Base-by-base conservation (phyloP, 1,284 basidiomycete genomes). In the Hymenochaete sp. region DNA sequence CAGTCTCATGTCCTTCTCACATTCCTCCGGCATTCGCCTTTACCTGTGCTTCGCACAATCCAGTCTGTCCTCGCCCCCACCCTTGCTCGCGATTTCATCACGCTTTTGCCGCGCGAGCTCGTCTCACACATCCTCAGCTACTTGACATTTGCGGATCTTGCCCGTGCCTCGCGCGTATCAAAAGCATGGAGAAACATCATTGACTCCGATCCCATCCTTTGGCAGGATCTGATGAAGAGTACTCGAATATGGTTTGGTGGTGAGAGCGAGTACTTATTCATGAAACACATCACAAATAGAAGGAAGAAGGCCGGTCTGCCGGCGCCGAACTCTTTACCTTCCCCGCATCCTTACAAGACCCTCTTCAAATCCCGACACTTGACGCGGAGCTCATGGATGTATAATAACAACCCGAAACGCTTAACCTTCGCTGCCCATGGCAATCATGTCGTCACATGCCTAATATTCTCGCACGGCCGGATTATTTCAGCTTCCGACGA, bases 401-500 rank as follows among this genome's bases (percentile, higher is more conserved):
- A 71, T 40, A 81, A 82, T 55, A 72, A 75, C n/a, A 73, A 79
- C 49, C 81, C 83, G 1, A 79, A 75, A 50, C 84, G 88, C 50
- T 70, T 82, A 43, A 81, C 80, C 3, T 93, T 96, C 65, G 71
- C 82, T 4, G 91, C 91, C 5, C 88, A 93, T 55, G 90, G 90
- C 1, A 80, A 79, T 35, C 83, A 83, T 33, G 93, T 96, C 47
- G 90, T 97, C 53, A 97, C 93, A 25, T 95, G 91, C 63, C 75
- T 96, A 40, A 78, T 96, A 57, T 91, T 97, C 67, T 93, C 93
- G 42, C 80, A 81, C 54, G 86, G 87, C 37, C 89, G 93, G 56
- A 90, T 97, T 63, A 91, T 97, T 56, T 92, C 89, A 4, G 93
- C 93, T 7, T 95, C 92, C 1, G 90, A 93, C 60, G 89, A 91